Conservation (phyloP, 495 filamentous ascomycete genomes). For the Penicillium paradoxum region DNA sequence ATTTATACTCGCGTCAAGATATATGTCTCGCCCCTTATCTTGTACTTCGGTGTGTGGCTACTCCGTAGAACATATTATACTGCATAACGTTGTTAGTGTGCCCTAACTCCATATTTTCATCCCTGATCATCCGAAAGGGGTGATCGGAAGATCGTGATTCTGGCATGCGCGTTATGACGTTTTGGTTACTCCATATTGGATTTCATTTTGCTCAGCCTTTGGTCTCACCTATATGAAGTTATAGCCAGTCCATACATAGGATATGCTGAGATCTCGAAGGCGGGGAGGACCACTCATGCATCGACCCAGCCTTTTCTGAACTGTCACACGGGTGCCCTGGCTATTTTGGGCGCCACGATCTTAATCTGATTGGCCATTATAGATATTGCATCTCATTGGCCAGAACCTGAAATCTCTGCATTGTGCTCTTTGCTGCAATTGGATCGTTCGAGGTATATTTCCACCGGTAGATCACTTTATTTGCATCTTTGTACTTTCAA, state of each 20-base stretch:
- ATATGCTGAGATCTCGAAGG: background rate
- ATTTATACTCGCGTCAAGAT: background rate
- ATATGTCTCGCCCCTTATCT: background rate
- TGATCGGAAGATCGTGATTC: background rate
- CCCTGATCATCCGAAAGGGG: background rate
- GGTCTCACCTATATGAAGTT: background rate
- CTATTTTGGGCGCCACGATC: background rate
- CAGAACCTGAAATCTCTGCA: conserved; percentile 1
- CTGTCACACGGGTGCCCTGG: background rate
- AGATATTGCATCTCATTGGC: conserved; percentile 1
- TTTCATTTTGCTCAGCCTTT: background rate
- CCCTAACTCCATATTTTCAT: background rate
- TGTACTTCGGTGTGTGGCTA: background rate
- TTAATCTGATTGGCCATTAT: background rate
- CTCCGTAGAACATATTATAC: background rate
- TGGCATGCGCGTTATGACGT: background rate
- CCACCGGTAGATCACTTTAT: background rate
- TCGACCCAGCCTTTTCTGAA: background rate
- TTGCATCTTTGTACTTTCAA: background rate
- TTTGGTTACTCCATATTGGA: background rate
- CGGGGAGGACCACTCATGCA: background rate
- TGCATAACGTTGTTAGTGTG: background rate
- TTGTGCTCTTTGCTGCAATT: background rate
- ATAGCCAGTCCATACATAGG: background rate
- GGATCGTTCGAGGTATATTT: background rate